Base-by-base conservation (phyloP, 2,329 filamentous ascomycete genomes). In the Aspergillus unguis region DNA sequence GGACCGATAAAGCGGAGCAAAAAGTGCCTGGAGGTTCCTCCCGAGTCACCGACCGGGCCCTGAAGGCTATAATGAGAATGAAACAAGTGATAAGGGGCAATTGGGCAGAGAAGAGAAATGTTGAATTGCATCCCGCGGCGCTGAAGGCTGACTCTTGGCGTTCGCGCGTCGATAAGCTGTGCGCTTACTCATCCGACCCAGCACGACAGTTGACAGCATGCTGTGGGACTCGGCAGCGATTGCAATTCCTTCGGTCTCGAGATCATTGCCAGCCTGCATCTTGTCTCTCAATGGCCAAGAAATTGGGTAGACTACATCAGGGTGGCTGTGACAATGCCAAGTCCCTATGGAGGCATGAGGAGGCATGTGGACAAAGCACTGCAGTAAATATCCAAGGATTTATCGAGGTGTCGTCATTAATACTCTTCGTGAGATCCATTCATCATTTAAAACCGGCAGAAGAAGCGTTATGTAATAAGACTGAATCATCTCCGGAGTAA, bases 101-200 rank as follows among this genome's bases (percentile, higher is more conserved):
- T 49, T 17, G 38, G 31, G 27, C 31, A 41, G 27, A 48, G 29
- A 48, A 25, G 7, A 52, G 44, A 46, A n/a, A 45, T 35, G 23
- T 43, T 32, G 43, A 44, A 52, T 40, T 45, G 41, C 29, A 33
- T 8, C 9, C 44, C 44, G 50, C 50, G 44, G 50, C 40, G 40
- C 42, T 28, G 40, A 36, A 31, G 43, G 31, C 50, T 49, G 9
- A n/a, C 35, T 25, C 50, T 52, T 52, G 44, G 44, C 44, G 9
- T 9, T 44, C 36, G 17, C 36, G 17, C 33, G 36, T 31, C 23
- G 32, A 48, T 45, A 33, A 29, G 31, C 36, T 48, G 50, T 52
- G 50, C 44, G 50, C 50, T 52, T 52, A 52, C 44, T 52, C 50
- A 52, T 36, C 50, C 25, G 17, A 17, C 17, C 17, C 17, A 17